Evolutionary conservation across 371 early-diverging fungal species (phyloP).

Genomic region (Mucor mucedo): DNA sequence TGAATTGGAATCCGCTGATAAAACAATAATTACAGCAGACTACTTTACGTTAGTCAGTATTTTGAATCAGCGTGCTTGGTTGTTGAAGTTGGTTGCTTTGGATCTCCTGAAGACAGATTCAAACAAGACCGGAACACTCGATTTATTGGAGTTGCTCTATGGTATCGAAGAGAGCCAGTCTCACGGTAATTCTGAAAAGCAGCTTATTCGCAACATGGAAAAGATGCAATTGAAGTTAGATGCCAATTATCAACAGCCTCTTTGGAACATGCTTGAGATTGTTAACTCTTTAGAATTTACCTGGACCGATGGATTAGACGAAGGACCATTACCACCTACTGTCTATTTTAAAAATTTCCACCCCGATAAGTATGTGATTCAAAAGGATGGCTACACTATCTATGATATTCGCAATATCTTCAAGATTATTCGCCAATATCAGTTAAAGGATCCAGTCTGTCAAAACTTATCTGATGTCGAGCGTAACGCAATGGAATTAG

Average conservation of each 20-base stretch:
- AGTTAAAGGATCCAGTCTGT: slow-evolving; percentile 24
- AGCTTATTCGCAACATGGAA: background rate
- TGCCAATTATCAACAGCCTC: slow-evolving; percentile 39
- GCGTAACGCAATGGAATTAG: slow-evolving; percentile 48
- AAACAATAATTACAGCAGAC: slow-evolving; percentile 38
- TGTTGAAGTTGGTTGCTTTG: slow-evolving; percentile 79
- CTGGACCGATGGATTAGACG: slow-evolving; percentile 48
- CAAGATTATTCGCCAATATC: slow-evolving; percentile 26
- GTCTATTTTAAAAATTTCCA: background rate
- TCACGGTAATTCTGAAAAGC: background rate
- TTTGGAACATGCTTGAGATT: slow-evolving; percentile 57
- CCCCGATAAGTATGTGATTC: slow-evolving; percentile 14
- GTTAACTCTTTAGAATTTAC: slow-evolving; percentile 55
- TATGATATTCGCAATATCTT: slow-evolving; percentile 70
- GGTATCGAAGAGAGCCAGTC: slow-evolving; percentile 3
- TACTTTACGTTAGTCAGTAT: slow-evolving; percentile 59
- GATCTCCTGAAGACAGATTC: slow-evolving; percentile 64
- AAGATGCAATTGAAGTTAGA: background rate
- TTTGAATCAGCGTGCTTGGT: slow-evolving; percentile 85
- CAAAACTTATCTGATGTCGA: slow-evolving; percentile 40
- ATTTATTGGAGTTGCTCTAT: slow-evolving; percentile 22
- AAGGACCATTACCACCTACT: background rate
- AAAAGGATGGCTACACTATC: slow-evolving; percentile 46
- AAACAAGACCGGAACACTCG: background rate
- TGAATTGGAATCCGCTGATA: slow-evolving; percentile 16